Base-by-base conservation (phyloP, 192 early-diverging fungal genomes). In the Lobosporangium transversale region DNA sequence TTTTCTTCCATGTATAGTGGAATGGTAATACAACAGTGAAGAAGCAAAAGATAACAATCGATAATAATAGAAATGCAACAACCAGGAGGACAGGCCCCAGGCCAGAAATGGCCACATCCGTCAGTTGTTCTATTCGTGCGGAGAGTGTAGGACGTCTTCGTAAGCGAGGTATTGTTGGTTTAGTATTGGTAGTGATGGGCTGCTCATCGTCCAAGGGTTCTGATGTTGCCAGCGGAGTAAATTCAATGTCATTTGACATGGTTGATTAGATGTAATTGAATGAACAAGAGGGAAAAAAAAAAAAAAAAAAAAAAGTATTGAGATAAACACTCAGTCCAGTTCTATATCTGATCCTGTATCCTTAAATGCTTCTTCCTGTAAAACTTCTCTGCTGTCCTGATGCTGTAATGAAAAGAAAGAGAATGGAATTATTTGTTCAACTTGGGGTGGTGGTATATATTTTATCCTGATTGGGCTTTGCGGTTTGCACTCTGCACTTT, bases 31-130 rank as follows among this genome's bases (percentile, higher is more conserved):
- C 68, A 5, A 86, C 80, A 0, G 75, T 43, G 37, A 80, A 88
- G 40, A 70, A 88, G 8, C 62, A 65, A 42, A 82, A 44, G 17
- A 79, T 78, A 30, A 79, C 81, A 48, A 80, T 51, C 15, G 81
- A 73, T 27, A 88, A 45, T 18, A 88, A 67, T 4, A 73, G 29
- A n/a, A 86, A 56, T 14, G 85, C 87, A 27, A 86, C 49, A 3
- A 40, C 53, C 49, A 88, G 83, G 33, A 88, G 81, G 12, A 86
- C 44, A 1, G 87, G 87, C 0, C 87, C 87, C 24, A 82, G 67
- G 17, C 76, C 79, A 17, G 57, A 66, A 18, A 88, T 83, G 37
- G 83, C 80, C 20, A 61, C 20, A 53, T 76, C 73, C 14, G 64
- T 62, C 0, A 76, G 10, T 10, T 36, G 49, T 14, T 76, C 73